These are phyloP conservation scores for Anastatica hierochuntica DNA, from an alignment of 345 rosid genomes.

Conservation along the genomic window DNA sequence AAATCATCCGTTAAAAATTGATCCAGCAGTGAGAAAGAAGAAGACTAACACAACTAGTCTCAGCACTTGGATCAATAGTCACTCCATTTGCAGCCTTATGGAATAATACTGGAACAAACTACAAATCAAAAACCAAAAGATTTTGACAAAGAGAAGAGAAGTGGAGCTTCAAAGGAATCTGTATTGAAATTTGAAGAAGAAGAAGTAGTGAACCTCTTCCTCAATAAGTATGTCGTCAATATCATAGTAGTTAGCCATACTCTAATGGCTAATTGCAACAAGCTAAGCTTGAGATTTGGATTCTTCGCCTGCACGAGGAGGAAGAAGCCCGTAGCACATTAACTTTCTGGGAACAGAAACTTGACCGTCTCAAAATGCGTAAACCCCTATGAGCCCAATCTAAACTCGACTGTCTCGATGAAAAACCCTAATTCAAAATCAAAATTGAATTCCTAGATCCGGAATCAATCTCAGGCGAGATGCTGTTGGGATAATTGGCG, in stretches of 20 bases:
- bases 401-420: too few relatives aligned
- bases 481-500: too few relatives aligned
- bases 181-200: too few relatives aligned
- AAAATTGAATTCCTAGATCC: background rate
- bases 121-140: background rate
- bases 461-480: too few relatives aligned
- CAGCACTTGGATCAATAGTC: constrained; percentile 65
- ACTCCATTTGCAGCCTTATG: constrained; percentile 33
- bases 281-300: background rate
- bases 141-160: background rate
- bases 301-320: background rate
- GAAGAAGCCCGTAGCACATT: too few relatives aligned
- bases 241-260: too few relatives aligned
- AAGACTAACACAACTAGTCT: constrained; percentile 46
- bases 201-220: constrained; percentile 40
- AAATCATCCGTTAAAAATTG: background rate
- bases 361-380: too few relatives aligned
- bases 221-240: constrained; percentile 46
- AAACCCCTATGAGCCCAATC: too few relatives aligned
- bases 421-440: background rate
- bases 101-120: constrained; percentile 31
- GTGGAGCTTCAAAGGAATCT: background rate
- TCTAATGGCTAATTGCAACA: background rate
- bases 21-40: background rate
- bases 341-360: too few relatives aligned